Percentiles rank a stretch among this genome's conserved stretches.
These are phyloP conservation scores for Arthrobotrys conoides DNA, from an alignment of 2,329 filamentous ascomycete genomes.

Conservation along the genomic window DNA sequence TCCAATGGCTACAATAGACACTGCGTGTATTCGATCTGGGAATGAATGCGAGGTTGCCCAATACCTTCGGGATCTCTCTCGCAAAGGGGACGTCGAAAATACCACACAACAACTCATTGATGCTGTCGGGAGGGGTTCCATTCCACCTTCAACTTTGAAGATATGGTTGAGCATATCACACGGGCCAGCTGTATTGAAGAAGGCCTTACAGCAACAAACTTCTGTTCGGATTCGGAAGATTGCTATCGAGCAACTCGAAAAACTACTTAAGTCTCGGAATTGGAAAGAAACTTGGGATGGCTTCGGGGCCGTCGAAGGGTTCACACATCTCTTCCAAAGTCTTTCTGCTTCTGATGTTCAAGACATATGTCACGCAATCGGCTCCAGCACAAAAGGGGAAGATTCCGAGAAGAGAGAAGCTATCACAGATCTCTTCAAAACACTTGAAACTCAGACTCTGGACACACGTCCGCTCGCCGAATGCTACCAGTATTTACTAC, in stretches of 20 bases:
- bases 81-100: background rate
- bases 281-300: constrained; percentile 33
- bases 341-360: constrained; percentile 27
- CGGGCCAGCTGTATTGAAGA: background rate
- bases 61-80: constrained; percentile 8
- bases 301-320: constrained; percentile 10
- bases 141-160: constrained; percentile 12
- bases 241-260: constrained; percentile 17
- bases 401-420: constrained; percentile 29
- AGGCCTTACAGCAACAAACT: constrained; percentile 11
- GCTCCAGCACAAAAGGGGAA: constrained; percentile 14
- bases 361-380: constrained; percentile 6
- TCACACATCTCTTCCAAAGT: background rate
- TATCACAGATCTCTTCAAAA: constrained; percentile 23
- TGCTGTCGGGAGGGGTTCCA: constrained; percentile 7
- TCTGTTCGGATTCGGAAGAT: constrained; percentile 4
- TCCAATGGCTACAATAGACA: background rate
- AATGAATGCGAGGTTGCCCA: constrained; percentile 5
- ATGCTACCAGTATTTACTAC: constrained; percentile 26
- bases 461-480: constrained; percentile 16
- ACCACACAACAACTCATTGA: constrained; percentile 23
- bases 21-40: background rate
- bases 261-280: constrained; percentile 12
- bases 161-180: constrained; percentile 30
- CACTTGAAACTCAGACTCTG: constrained; percentile 1